Base-by-base conservation (phyloP, 345 rosid genomes). In the Schrenkiella parvula region DNA sequence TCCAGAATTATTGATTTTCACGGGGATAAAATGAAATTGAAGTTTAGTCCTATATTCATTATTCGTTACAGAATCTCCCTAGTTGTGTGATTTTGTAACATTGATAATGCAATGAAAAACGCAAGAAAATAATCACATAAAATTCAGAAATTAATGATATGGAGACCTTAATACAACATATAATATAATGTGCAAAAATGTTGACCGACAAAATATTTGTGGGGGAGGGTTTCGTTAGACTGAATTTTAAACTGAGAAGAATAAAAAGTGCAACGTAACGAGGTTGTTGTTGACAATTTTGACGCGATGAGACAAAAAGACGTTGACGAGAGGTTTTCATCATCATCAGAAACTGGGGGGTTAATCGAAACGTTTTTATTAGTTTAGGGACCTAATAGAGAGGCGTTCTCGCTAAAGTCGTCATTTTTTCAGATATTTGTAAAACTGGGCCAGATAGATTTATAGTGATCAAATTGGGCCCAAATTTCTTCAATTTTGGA, bases 401-500 rank as follows among this genome's bases (percentile, higher is more conserved):
- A 41, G 31, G 21, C 39, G 25, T 35, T 51, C 1, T 6, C 21
- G 51, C 38, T 38, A 11, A 54, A 72, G 55, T 29, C 25, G 52
- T 46, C 42, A 57, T 28, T 43, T n/a, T n/a, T 66, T 68, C 42
- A 61, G 9, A 37, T 42, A 68, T 61, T 68, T 75, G 54, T 68
- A 68, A n/a, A 75, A 68, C 25, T 10, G 74, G 79, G 58, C 19
- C 70, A 42, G n/a, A 35, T 39, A 52, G 42, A 75, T 61, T 68
- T 61, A 51, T 61, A 68, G 42, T 10, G 34, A 68, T 53, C 58
- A 68, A 75, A 42, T 10, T 62, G 70, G 79, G 70, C 0, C 74
- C 74, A 51, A 32, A 2, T 5, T 39, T 6, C 2, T 22, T 42
- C 34, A 53, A 60, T 67, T 38, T 21, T 17, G 18, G 67, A 66